Evolutionary conservation across 2,329 filamentous ascomycete species (phyloP).

Genomic region (Lachnellula arida): DNA sequence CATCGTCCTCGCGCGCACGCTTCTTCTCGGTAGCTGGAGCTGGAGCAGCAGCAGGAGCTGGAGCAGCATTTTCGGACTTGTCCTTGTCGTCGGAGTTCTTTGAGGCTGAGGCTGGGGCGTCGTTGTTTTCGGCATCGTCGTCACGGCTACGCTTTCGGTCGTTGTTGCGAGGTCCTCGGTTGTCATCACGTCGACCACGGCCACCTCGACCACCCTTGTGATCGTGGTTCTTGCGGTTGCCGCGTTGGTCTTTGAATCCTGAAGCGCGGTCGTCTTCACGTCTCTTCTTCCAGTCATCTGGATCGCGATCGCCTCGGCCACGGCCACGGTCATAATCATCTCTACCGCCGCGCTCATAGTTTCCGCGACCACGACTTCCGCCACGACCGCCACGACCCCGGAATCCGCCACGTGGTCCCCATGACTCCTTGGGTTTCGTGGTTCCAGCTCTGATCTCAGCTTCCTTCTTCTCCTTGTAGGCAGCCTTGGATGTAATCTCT

Average conservation of each 20-base stretch:
- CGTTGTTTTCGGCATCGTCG: conserved; percentile 22
- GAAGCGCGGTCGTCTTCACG: conserved; percentile 57
- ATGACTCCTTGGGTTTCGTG: conserved; percentile 50
- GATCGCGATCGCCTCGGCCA: conserved; percentile 38
- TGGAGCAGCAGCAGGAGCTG: background rate
- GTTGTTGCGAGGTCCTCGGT: conserved; percentile 35
- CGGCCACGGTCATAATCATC: background rate
- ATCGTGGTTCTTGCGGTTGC: background rate
- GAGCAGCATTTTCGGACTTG: conserved; percentile 20
- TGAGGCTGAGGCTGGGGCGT: background rate
- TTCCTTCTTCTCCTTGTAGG: conserved; percentile 76
- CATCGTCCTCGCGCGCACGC: conserved; percentile 17
- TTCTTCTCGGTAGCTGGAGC: conserved; percentile 11
- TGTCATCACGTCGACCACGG: conserved; percentile 40
- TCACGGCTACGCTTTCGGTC: conserved; percentile 34
- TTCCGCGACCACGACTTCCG: conserved; percentile 22
- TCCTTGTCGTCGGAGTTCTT: conserved; percentile 6
- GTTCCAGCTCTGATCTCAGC: conserved; percentile 67
- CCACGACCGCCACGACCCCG: conserved; percentile 34
- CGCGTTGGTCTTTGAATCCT: conserved; percentile 44
- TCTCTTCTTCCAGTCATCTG: conserved; percentile 60
- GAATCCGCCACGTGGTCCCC: conserved; percentile 6
- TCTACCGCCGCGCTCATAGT: background rate
- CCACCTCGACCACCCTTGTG: conserved; percentile 33
- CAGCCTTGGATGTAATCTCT: conserved; percentile 80